Base-by-base conservation (phyloP, 257 asterid genomes). In the Solanum pennellii region DNA sequence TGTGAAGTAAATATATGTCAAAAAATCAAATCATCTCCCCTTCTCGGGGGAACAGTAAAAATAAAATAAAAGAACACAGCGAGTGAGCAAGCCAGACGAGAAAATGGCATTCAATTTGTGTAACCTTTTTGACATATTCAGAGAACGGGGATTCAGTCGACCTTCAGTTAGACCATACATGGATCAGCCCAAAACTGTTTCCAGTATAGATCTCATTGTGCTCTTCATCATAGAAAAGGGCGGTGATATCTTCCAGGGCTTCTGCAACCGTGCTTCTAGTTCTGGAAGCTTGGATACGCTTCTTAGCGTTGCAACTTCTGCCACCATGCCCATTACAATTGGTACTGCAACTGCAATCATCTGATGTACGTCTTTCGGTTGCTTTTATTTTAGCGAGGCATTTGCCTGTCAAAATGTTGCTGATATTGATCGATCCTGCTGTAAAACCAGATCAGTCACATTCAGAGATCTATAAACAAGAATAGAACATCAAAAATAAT, bases 131-230 rank as follows among this genome's bases (percentile, higher is more conserved):
- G 21, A 71, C 87, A 66, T 18, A 12, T 33, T 18, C 20, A 25
- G 5, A 9, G 31, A 86, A 37, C 6, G 44, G 83, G 59, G 20
- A 10, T 77, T 47, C 33, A 66, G 33, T 60, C 84, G 14, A 74
- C 87, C 29, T 87, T 92, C 91, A 97, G 93, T 95, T 97, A n/a
- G 99, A 92, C 99, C 99, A 97, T 35, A 97, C 99, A 87, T 97
- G 99, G 86, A 97, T 95, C 82, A 95, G 93, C 29, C 99, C 99
- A 56, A 74, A 91, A 93, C 94, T 93, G 80, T 96, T 97, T 59
- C 99, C 99, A 0, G 99, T 97, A 86, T 95, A 97, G 83, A 97
- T 96, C 89, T 97, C 99, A n/a, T 97, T 97, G 44, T 99, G 98
- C 82, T 97, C 99, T 91, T 97, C 99, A 42, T 97, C 97, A 13